Percentiles rank a stretch among this genome's conserved stretches.
phyloP scores from a whole-genome alignment of 768 basidiomycete species.

The Lyophyllum atratum region DNA sequence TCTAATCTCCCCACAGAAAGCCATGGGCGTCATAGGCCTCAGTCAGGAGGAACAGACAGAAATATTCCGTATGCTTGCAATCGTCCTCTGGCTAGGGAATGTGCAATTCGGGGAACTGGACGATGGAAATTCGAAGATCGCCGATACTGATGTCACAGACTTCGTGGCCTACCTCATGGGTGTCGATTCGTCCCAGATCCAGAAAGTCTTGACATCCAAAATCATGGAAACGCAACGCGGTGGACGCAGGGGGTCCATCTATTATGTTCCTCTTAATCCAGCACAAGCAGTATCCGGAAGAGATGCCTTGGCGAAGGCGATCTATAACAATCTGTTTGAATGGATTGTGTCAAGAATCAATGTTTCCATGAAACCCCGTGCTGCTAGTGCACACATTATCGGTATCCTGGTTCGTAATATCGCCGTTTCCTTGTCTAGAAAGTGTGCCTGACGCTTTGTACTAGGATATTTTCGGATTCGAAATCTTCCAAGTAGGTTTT shows the following conservation, averaged over 20 bases:
- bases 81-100: conserved; percentile 95
- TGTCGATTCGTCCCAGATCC: conserved; percentile 72
- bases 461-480: conserved; percentile 98
- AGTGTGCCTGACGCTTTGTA: conserved; percentile 5
- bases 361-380: conserved; percentile 90
- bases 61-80: conserved; percentile 91
- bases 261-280: conserved; percentile 93
- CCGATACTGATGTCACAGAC: conserved; percentile 88
- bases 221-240: conserved; percentile 93
- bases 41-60: conserved; percentile 81
- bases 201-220: conserved; percentile 83
- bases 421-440: conserved; percentile 7
- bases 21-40: conserved; percentile 95
- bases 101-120: conserved; percentile 88
- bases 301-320: conserved; percentile 92
- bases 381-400: conserved; percentile 75
- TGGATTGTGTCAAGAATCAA: conserved; percentile 99
- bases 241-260: conserved; percentile 92
- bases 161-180: conserved; percentile 97
- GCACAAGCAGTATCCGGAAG: conserved; percentile 87
- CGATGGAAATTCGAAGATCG: conserved; percentile 81
- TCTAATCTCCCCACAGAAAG: conserved; percentile 54
- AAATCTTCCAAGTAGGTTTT: conserved; percentile 84
- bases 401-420: conserved; percentile 78
- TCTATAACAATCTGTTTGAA: conserved; percentile 98